Evolutionary conservation across 495 filamentous ascomycete genomes (phyloP).

Genomic region (Penicillium parvum): DNA sequence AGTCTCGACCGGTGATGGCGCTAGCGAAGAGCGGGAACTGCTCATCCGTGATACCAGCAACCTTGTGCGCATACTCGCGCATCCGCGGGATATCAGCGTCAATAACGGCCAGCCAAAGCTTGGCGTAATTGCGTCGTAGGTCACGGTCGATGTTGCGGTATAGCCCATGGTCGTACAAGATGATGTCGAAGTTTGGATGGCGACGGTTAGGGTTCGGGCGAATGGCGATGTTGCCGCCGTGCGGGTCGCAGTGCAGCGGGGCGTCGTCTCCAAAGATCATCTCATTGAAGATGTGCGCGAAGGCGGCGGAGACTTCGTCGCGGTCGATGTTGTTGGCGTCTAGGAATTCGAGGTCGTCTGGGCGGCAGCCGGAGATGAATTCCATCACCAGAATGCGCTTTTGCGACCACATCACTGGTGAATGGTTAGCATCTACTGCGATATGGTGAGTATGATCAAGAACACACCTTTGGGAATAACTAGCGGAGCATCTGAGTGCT

Average conservation of each 20-base stretch:
- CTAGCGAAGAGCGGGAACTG: conserved; percentile 95
- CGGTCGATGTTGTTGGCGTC: conserved; percentile 84
- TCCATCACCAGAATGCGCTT: conserved; percentile 95
- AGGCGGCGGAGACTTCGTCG: conserved; percentile 90
- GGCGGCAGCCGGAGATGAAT: conserved; percentile 77
- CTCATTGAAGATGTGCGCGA: conserved; percentile 95
- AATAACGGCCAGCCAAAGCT: conserved; percentile 95
- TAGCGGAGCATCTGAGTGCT: conserved; percentile 65
- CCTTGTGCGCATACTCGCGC: conserved; percentile 82
- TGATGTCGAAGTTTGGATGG: conserved; percentile 87
- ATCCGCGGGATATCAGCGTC: conserved; percentile 77
- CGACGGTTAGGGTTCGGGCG: conserved; percentile 59
- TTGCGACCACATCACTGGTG: conserved; percentile 75
- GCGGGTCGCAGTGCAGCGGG: conserved; percentile 94
- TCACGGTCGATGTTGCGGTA: conserved; percentile 85
- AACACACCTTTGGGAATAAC: conserved; percentile 69
- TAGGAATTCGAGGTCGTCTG: conserved; percentile 83
- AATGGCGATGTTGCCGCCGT: conserved; percentile 95
- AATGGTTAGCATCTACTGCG: conserved; percentile 20
- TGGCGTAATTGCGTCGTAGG: conserved; percentile 83
- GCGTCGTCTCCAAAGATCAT: conserved; percentile 96
- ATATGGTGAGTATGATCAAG: not conserved
- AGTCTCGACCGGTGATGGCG: conserved; percentile 95
- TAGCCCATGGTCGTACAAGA: conserved; percentile 96
- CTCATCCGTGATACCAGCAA: conserved; percentile 84